Evolutionary conservation across 139 green algal species (phyloP), one percentile per base, ranked within the genome.

Genomic region (Penium margaritaceum): DNA sequence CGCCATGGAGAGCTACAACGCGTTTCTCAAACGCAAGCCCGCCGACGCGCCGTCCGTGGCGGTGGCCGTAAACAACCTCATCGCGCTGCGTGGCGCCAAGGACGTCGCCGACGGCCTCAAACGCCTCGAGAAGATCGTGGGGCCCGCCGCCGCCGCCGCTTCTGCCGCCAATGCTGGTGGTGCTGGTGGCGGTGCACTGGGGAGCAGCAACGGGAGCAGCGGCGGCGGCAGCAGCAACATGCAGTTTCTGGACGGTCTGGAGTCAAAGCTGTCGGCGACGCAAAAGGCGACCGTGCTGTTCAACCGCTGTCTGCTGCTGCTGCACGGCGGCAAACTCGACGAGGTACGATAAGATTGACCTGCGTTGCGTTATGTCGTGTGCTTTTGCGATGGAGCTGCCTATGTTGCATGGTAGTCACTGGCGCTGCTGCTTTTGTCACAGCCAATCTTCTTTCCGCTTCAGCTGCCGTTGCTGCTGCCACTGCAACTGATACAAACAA

Each of bases 31-130:
- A 35, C 38, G 39, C 15, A 41, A 77, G 24, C 38, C 84, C 12
- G 60, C 72, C 1, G 89, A 91, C 37, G 77, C 85, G 15, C 62
- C 76, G 27, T 78, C 85, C 0, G 70, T 72, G 14, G 87, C 84
- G 5, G 70, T 95, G 9, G 87, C 87, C 14, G 62, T 79, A 33
- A 90, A 87, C 85, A 95, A 95, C 43, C 60, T 83, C n/a, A n/a
- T 83, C 2, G 74, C 74, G 34, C 53, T 78, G 61, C 67, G 78
- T 4, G 75, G 63, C 12, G 15, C 47, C 29, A 65, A 60, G 46
- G 74, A 83, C 14, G 38, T 83, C 17, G 70, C 43, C 1, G 87
- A 89, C 7, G 61, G 70, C 6, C 70, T 92, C 17, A 90, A 91
- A 67, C 76, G 80, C 43, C 64, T 93, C 32, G 90, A 96, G 47